Base-by-base conservation (phyloP, 2,329 filamentous ascomycete species). In the Arthroderma sp. region DNA sequence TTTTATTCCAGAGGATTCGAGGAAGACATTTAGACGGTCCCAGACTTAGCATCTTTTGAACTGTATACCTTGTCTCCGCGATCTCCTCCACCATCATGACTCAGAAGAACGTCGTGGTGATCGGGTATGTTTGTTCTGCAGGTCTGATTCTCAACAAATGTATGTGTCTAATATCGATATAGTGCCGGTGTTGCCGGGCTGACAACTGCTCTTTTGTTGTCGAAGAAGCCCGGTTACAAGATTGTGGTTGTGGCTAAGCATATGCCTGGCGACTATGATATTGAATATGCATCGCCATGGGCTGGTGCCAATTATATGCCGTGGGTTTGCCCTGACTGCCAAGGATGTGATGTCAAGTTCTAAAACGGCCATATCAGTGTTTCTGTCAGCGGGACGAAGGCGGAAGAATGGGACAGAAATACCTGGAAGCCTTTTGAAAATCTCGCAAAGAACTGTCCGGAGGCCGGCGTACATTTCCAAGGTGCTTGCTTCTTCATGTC, bases 191-290 rank as follows among this genome's bases (percentile, higher is more conserved):
- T 83, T 4, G 70, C 76, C 30, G 79, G 78, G 28, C 68, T 83
- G 43, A 82, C 80, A 2, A 80, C 77, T 2, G 79, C 80, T 32
- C 66, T 80, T 27, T 63, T 77, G 10, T 65, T 83, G 9, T 78
- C 78, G 7, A 69, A 70, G 48, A 70, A 78, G 53, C 62, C 66
- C 4, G 56, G 64, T 7, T 72, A 80, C 52, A 66, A 69, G 28
- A 65, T 93, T 51, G 87, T 83, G 0, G 70, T 93, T 32, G 69
- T 86, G 31, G 82, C 86, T 4, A 93, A 89, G 58, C 83, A 94
- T 60, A 91, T 94, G 82, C 88, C 88, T 0, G 88, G 88, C 32
- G 88, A 95, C 67, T 91, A 89, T 63, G 83, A 89, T 53, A 82
- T 88, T 53, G 83, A 93, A 69, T 95, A 94, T 61, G 80, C 85